Conservation (phyloP, 1,284 basidiomycete genomes). For the Fomitopsis pinicola region DNA sequence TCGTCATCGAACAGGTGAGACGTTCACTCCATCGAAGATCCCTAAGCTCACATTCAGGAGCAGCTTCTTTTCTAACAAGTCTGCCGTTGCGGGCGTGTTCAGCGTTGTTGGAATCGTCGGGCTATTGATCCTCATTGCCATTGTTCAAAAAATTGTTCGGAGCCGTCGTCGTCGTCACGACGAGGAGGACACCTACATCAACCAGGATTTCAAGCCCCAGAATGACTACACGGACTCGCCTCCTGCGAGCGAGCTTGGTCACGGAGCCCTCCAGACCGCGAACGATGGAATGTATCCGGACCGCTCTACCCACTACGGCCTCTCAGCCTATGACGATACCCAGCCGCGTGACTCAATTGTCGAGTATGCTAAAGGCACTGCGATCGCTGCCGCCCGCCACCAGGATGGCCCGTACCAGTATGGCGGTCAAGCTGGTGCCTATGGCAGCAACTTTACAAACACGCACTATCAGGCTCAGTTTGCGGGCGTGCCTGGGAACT, state of each 20-base stretch:
- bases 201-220: conserved; percentile 22
- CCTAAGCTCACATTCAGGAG: neutral
- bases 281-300: conserved; percentile 28
- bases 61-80: conserved; percentile 31
- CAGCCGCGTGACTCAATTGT: conserved; percentile 21
- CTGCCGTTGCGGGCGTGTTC: conserved; percentile 28
- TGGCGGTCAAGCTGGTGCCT: conserved; percentile 11
- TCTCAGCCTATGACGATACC: conserved; percentile 14
- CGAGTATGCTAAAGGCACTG: conserved; percentile 26
- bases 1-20: conserved; percentile 20
- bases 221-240: conserved; percentile 10
- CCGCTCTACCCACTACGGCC: conserved; percentile 29
- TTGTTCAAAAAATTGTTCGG: conserved; percentile 15
- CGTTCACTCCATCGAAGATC: neutral
- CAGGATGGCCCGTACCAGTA: conserved; percentile 23
- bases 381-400: conserved; percentile 20
- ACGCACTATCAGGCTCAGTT: conserved; percentile 7
- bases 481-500: conserved; percentile 8
- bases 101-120: conserved; percentile 24
- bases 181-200: conserved; percentile 29
- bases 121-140: conserved; percentile 15
- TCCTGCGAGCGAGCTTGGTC: conserved; percentile 10
- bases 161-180: conserved; percentile 24
- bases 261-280: conserved; percentile 21
- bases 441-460: conserved; percentile 13